A percentile compares a stretch with the other conserved stretches of the same genome.
Evolutionary conservation across 2,329 filamentous ascomycete species (phyloP).

Genomic region (Cercospora sp.): DNA sequence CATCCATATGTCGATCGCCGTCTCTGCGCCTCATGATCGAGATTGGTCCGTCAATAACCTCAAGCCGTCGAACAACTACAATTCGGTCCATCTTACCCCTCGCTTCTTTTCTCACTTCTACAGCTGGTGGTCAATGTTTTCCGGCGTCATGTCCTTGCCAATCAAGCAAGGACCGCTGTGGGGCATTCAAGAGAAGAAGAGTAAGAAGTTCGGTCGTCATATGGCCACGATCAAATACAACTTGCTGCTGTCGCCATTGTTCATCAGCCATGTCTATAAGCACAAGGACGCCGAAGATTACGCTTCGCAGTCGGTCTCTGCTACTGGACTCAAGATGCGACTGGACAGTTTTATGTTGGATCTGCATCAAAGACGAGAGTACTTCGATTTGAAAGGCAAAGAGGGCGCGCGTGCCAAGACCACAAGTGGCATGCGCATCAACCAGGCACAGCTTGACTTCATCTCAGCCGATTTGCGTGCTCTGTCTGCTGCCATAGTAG

Average conservation of each 20-base stretch:
- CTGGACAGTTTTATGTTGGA: conserved; percentile 98
- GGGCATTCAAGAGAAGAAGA: conserved; percentile 91
- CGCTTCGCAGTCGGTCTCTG: conserved; percentile 73
- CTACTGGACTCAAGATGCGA: conserved; percentile 93
- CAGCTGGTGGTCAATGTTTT: conserved; percentile 96
- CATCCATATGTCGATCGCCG: conserved; percentile 90
- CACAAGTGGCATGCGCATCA: conserved; percentile 92
- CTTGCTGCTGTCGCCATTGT: conserved; percentile 84
- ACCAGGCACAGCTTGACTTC: conserved; percentile 89
- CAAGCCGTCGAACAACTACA: conserved; percentile 85
- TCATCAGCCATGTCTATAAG: conserved; percentile 96
- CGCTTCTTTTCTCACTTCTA: conserved; percentile 99
- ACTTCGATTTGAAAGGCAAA: conserved; percentile 76
- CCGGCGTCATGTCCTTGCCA: conserved; percentile 88
- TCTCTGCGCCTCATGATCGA: conserved; percentile 80
- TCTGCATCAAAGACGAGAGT: conserved; percentile 88
- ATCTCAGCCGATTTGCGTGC: conserved; percentile 89
- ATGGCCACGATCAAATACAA: conserved; percentile 99
- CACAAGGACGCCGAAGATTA: conserved; percentile 94
- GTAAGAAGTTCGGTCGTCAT: conserved; percentile 97
- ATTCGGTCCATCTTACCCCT: conserved; percentile 90
- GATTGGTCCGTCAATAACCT: conserved; percentile 79
- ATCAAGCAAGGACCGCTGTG: conserved; percentile 89
- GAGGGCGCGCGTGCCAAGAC: conserved; percentile 68
- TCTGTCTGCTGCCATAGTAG: conserved; percentile 84